Evolutionary conservation across 164 flowering plant species (phyloP).

Genomic region (Tetracentron sinense): DNA sequence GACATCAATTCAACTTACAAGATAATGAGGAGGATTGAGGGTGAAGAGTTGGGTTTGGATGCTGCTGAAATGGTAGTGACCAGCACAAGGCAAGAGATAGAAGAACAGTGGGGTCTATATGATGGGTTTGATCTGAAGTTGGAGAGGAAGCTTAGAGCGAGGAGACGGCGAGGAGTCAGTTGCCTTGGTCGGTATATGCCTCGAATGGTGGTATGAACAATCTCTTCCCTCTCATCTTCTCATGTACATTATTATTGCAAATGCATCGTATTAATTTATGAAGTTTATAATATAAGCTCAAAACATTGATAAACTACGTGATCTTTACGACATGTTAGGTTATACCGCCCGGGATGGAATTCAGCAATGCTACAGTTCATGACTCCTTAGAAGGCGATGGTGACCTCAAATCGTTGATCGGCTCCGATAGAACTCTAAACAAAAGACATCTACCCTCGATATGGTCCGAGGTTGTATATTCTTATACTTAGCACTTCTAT

Average conservation of each 20-base stretch:
- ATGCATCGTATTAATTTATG: too few species aligned
- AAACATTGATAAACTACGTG: too few species aligned
- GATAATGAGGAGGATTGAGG: slow-evolving; percentile 80
- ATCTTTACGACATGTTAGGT: slow-evolving; percentile 36
- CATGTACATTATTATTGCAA: too few species aligned
- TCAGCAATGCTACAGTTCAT: slow-evolving; percentile 54
- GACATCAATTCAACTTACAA: slow-evolving; percentile 71
- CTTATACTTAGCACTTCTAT: background rate
- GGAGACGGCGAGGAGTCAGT: slow-evolving; percentile 72
- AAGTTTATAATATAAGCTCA: too few species aligned
- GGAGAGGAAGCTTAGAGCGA: slow-evolving; percentile 70
- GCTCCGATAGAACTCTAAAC: slow-evolving; percentile 41
- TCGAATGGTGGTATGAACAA: slow-evolving; percentile 63
- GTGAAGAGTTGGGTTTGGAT: slow-evolving; percentile 72
- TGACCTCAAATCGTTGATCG: slow-evolving; percentile 53
- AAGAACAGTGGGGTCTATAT: slow-evolving; percentile 88
- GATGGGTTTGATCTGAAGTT: slow-evolving; percentile 80
- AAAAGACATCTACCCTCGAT: slow-evolving; percentile 60
- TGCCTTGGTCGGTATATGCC: slow-evolving; percentile 84
- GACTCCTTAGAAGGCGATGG: slow-evolving; percentile 55
- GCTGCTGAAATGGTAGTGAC: slow-evolving; percentile 88
- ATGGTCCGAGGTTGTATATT: slow-evolving; percentile 62
- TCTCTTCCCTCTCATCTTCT: background rate
- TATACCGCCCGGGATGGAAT: slow-evolving; percentile 91
- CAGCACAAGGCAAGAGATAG: slow-evolving; percentile 88